Base-by-base conservation (phyloP, 208 protist genomes). In the Trypanosoma vivax region DNA sequence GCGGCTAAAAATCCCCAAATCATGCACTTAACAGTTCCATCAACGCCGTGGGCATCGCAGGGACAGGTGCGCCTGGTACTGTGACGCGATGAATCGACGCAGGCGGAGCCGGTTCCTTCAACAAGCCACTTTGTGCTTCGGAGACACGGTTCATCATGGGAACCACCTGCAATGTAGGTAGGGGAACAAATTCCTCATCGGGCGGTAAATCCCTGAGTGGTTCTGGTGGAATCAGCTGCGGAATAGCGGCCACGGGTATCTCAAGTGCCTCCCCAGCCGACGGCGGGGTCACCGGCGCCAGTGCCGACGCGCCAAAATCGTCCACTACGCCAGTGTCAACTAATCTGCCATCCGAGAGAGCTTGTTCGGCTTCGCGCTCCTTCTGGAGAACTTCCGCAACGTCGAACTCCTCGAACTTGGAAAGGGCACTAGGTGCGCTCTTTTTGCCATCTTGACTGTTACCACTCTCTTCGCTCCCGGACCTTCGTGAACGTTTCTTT, bases 31-130 rank as follows among this genome's bases (percentile, higher is more conserved):
- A 65, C 9, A 93, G 62, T 55, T 90, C 62, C 67, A 94, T 73
- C 24, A 94, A 70, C 30, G 82, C 66, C 10, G 72, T 84, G 6
- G 83, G 83, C 55, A 94, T 76, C 0, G 80, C 65, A 4, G 86
- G 86, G 0, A 75, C 68, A 3, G 60, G 60, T 23, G 73, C 73
- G 33, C 80, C 80, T 7, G 85, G 77, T 56, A 76, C 72, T 2
- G 86, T 94, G 9, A 86, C 86, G 11, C 75, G 70, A 13, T 65
- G 57, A 31, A 83, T 72, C 2, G 53, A 46, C 7, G 65, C 47
- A 31, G 86, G 86, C 31, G 86, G 60, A 1, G 56, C 65, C 4
- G 86, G 86, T 65, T 94, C 82, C 70, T 80, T 81, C 19, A 94
- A 55, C 10, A 94, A 50, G 7, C 83, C 86, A 38, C 81, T 68